Percentiles rank a stretch among this genome's conserved stretches.
Evolutionary conservation across 108 stramenopile genomes (phyloP).

Genomic region (Mediolabrus comicus): DNA sequence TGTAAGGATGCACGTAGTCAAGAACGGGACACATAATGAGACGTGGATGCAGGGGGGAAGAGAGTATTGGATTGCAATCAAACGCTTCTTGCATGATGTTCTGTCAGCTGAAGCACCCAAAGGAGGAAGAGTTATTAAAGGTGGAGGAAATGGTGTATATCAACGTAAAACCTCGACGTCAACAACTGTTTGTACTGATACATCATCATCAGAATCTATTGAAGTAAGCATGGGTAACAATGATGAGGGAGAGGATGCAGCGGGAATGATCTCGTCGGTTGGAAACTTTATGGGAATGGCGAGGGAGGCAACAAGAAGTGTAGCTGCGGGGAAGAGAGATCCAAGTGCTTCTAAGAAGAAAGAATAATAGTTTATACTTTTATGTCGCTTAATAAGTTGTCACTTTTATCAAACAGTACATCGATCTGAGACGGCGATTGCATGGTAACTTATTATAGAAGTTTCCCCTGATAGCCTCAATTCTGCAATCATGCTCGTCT

Average conservation of each 20-base stretch:
- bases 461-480: too few species aligned
- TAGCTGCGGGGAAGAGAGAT: neutral
- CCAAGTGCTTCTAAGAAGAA: neutral
- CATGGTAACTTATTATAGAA: too few species aligned
- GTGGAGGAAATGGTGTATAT: neutral
- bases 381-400: neutral
- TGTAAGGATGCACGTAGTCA: conserved; percentile 62
- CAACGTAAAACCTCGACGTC: neutral
- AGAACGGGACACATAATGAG: conserved; percentile 93
- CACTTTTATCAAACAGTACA: neutral
- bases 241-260: conserved; percentile 33
- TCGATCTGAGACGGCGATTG: too few species aligned
- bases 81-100: conserved; percentile 46
- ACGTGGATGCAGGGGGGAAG: conserved; percentile 87
- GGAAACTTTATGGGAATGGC: conserved; percentile 54
- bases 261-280: conserved; percentile 39
- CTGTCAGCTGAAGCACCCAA: conserved; percentile 9
- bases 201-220: conserved; percentile 11
- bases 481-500: too few species aligned
- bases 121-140: conserved; percentile 2
- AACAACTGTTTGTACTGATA: neutral
- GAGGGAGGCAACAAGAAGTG: conserved; percentile 41
- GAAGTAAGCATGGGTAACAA: conserved; percentile 19
- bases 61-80: conserved; percentile 67
- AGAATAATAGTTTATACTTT: neutral